Base-by-base conservation (phyloP, 345 rosid genomes). In the Pistacia atlantica region DNA sequence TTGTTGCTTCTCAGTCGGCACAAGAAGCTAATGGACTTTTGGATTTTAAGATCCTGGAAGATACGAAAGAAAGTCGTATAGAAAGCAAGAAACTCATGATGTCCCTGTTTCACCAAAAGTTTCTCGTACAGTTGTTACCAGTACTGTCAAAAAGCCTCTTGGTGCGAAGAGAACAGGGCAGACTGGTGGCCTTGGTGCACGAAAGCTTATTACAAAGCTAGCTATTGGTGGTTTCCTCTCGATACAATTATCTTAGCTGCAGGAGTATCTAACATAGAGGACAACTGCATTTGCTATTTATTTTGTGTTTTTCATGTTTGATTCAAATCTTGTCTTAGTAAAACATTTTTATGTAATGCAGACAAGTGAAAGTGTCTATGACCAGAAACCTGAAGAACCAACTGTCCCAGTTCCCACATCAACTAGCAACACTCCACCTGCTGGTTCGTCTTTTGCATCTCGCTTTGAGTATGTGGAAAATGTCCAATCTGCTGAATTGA, bases 381-480 rank as follows among this genome's bases (percentile, higher is more conserved):
- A 97, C 78, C 99, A 97, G 83, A 91, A 97, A 82, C 99, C 99
- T 28, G 98, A 94, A 86, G 98, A 94, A 76, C 89, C 87, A n/a
- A 83, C 81, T 75, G 80, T 82, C 76, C 87, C 92, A 28, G 89
- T 79, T 81, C 69, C 92, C 79, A 68, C 97, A 69, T 74, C 96
- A 58, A 79, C 87, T 74, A 88, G 78, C 73, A 86, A 78, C 37
- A 73, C 67, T 54, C 75, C 89, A 13, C 74, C 91, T 65, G 78
- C 84, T 77, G 87, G 91, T 76, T 76, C 93, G 67, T 83, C 93
- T 3, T 85, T 79, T 80, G 82, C 87, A 17, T 92, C 98, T 75
- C 99, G 98, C 71, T 97, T 97, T 86, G 98, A 94, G 80, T 97
- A 97, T 77, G 83, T 90, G 9, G 98, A 91, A 63, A 88, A 85